Percentiles rank a stretch among this genome's conserved stretches.
phyloP scores from a whole-genome alignment of 2,329 filamentous ascomycete genomes.

The Neoascochyta sp. region DNA sequence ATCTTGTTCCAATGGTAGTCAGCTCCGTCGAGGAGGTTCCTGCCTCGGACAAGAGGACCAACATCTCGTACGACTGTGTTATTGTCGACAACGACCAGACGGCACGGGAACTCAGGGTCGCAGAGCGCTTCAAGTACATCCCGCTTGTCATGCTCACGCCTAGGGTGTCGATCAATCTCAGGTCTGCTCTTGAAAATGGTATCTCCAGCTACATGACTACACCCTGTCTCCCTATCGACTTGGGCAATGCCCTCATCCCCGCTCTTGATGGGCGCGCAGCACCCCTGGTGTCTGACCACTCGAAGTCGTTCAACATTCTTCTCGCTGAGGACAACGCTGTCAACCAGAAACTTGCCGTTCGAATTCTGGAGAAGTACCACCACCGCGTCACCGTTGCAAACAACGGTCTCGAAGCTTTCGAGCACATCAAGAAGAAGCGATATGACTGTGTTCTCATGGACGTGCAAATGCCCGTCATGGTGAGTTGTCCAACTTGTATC shows the following conservation, averaged over 20 bases:
- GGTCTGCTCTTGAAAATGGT: slow-evolving; percentile 88
- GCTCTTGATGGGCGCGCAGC: slow-evolving; percentile 90
- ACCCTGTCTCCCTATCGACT: slow-evolving; percentile 86
- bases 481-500: slow-evolving; percentile 42
- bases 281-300: slow-evolving; percentile 87
- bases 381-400: slow-evolving; percentile 89
- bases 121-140: slow-evolving; percentile 96
- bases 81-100: slow-evolving; percentile 92
- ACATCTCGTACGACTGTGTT: slow-evolving; percentile 83
- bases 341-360: slow-evolving; percentile 92
- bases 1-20: slow-evolving; percentile 80
- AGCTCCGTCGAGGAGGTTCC: slow-evolving; percentile 67
- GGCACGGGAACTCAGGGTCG: slow-evolving; percentile 75
- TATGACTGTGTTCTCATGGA: slow-evolving; percentile 99
- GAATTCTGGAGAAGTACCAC: slow-evolving; percentile 96
- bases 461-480: slow-evolving; percentile 99
- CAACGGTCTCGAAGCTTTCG: slow-evolving; percentile 89
- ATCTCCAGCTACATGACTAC: slow-evolving; percentile 99
- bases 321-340: slow-evolving; percentile 96
- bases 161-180: slow-evolving; percentile 83
- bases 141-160: slow-evolving; percentile 91
- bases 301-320: slow-evolving; percentile 90
- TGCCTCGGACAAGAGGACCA: slow-evolving; percentile 45
- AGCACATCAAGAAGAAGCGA: slow-evolving; percentile 84
- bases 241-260: slow-evolving; percentile 94